Conservation (phyloP, 2,329 filamentous ascomycete species). For the Aaosphaeria arxii region DNA sequence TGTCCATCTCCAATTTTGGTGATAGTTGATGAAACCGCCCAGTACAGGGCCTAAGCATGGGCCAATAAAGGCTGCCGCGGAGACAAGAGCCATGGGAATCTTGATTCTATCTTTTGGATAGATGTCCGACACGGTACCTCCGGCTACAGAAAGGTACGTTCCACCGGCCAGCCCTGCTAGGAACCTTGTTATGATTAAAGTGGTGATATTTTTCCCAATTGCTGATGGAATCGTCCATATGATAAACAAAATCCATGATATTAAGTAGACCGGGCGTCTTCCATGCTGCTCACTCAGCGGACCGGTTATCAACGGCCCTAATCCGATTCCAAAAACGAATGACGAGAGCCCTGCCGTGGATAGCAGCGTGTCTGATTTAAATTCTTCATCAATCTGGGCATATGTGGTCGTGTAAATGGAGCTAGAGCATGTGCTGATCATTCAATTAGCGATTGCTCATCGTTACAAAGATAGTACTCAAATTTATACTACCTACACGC, state of each 20-base stretch:
- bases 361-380: no score
- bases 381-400: no score
- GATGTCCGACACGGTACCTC: constrained; percentile 2
- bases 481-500: no score
- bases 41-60: neutral
- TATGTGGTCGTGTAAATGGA: no score
- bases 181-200: constrained; percentile 66
- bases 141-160: constrained; percentile 52
- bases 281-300: neutral
- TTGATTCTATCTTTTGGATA: constrained; percentile 51
- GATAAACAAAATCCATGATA: constrained; percentile 60
- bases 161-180: constrained; percentile 68
- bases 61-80: constrained; percentile 36
- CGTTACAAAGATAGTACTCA: no score
- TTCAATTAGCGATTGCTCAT: no score
- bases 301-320: no score
- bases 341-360: no score
- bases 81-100: constrained; percentile 72
- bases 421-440: no score
- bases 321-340: no score
- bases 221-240: constrained; percentile 67
- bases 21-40: constrained; percentile 37
- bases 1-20: neutral
- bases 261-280: constrained; percentile 57
- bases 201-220: constrained; percentile 60